phyloP scores from a whole-genome alignment of 345 rosid genomes.

The Citrus maxima region DNA sequence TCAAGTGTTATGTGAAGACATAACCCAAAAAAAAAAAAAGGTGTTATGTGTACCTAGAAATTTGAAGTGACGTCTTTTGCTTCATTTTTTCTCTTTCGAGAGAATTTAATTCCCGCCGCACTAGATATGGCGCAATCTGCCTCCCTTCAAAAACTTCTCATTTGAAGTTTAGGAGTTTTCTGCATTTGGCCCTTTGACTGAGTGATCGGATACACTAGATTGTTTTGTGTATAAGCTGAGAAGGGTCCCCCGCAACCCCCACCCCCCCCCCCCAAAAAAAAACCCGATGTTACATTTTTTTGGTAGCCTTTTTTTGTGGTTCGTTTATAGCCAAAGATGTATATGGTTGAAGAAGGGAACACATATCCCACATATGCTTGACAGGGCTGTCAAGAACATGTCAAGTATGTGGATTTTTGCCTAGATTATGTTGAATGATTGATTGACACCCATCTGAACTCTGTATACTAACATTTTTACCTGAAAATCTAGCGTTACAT shows the following conservation, averaged over 20 bases:
- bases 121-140: background rate
- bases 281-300: no score
- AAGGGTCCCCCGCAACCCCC: no score
- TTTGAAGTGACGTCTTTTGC: background rate
- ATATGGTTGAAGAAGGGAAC: no score
- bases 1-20: background rate
- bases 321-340: background rate
- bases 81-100: background rate
- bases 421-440: no score
- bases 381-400: background rate
- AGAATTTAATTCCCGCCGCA: background rate
- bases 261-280: no score
- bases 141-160: background rate
- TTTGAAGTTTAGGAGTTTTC: background rate
- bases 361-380: background rate
- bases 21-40: no score
- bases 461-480: background rate
- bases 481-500: background rate
- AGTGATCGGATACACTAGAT: background rate
- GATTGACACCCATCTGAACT: background rate
- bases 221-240: no score
- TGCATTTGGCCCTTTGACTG: background rate
- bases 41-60: background rate
- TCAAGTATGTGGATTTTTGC: no score
- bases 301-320: background rate